Evolutionary conservation across 164 flowering plant species (phyloP), one percentile per base, ranked within the genome.

Genomic region (Chimonanthus salicifolius): DNA sequence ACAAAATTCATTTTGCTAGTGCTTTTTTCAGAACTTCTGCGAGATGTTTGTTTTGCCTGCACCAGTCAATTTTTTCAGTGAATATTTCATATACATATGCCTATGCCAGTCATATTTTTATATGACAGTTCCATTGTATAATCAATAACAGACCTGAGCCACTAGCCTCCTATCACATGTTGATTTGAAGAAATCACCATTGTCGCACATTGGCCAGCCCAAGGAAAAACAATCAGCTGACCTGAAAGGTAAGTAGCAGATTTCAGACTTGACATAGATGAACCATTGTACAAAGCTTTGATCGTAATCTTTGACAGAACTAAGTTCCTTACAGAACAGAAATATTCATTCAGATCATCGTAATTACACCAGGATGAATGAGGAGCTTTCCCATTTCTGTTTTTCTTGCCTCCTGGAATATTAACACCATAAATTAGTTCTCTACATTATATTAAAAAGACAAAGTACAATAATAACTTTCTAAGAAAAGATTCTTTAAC

Each of bases 121-220:
- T 33, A 33, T 1, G 65, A 62, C 7, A 66, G 46, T 7, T 66
- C 50, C 58, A 62, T 11, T 66, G 68, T 45, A 20, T 72, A 49
- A 64, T 72, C 20, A 7, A 47, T 49, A n/a, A 4, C 18, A 5
- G 72, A 90, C 97, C 87, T 85, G 85, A 49, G 76, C 73, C 72
- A 65, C 58, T 49, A 66, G n/a, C 70, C 71, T 72, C 3, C 46
- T 50, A 66, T 83, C 88, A 74, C 82, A 84, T 21, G 95, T 89
- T 80, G 97, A 87, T 80, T 87, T 94, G 76, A 96, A 96, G 81
- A 96, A 94, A 66, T 88, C 88, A 66, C 93, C 97, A 85, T 94
- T 98, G 79, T 90, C 97, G 66, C 97, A 92, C 98, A 96, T 94
- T 1, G 99, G 99, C 99, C 99, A 96, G 43, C 99, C 99, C 83